phyloP scores from a whole-genome alignment of 2,329 filamentous ascomycete genomes.

The Neoascochyta sp. region DNA sequence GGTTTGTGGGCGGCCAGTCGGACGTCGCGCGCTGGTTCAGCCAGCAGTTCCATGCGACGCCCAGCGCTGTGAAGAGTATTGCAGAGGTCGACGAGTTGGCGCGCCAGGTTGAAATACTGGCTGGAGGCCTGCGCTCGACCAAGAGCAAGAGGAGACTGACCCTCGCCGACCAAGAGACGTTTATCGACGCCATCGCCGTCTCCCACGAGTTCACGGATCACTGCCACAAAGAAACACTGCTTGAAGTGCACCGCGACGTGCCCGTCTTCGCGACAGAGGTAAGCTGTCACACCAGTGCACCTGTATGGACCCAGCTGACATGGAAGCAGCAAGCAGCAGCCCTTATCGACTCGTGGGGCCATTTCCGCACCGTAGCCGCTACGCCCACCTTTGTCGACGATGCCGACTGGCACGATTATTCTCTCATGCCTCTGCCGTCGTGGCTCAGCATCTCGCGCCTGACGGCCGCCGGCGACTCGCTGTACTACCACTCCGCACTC shows the following conservation, averaged over 20 bases:
- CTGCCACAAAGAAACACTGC: slow-evolving; percentile 60
- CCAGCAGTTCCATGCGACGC: slow-evolving; percentile 59
- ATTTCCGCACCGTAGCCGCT: slow-evolving; percentile 56
- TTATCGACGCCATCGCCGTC: slow-evolving; percentile 58
- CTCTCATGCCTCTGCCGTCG: slow-evolving; percentile 48
- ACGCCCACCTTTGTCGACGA: slow-evolving; percentile 45
- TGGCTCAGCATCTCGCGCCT: slow-evolving; percentile 62
- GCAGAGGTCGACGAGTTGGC: slow-evolving; percentile 54
- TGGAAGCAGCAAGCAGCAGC: slow-evolving; percentile 55
- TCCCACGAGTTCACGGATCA: slow-evolving; percentile 68
- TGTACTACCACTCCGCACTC: slow-evolving; percentile 58
- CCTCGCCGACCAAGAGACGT: slow-evolving; percentile 23
- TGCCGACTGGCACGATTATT: slow-evolving; percentile 47
- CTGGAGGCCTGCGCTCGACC: slow-evolving; percentile 25
- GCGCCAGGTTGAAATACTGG: slow-evolving; percentile 47
- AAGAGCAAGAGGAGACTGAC: slow-evolving; percentile 11
- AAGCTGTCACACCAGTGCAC: background rate
- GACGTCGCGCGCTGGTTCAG: slow-evolving; percentile 64
- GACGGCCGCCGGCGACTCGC: slow-evolving; percentile 51
- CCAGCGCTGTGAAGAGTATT: slow-evolving; percentile 54
- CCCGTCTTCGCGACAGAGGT: slow-evolving; percentile 58
- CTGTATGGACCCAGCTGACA: slow-evolving; percentile 1
- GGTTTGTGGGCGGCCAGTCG: slow-evolving; percentile 60
- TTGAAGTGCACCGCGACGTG: slow-evolving; percentile 51
- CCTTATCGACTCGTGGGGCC: slow-evolving; percentile 55